phyloP scores from a whole-genome alignment of 2,329 filamentous ascomycete genomes.

The Knoxdaviesia proteae region DNA sequence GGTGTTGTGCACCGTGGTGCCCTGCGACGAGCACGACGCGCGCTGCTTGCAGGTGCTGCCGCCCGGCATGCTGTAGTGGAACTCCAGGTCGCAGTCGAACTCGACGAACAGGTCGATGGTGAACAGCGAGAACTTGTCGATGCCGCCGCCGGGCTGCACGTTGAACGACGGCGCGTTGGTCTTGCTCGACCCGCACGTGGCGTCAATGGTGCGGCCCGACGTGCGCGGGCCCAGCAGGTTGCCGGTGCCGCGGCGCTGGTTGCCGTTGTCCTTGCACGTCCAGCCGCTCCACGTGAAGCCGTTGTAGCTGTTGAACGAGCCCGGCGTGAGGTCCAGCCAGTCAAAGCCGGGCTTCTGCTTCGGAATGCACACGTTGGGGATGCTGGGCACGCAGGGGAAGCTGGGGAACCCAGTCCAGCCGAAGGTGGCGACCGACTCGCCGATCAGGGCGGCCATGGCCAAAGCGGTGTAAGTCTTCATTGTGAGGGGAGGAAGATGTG shows the following conservation, averaged over 20 bases:
- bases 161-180: slow-evolving; percentile 36
- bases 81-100: slow-evolving; percentile 60
- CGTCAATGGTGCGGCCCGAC: slow-evolving; percentile 38
- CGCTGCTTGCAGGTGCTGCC: slow-evolving; percentile 66
- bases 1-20: slow-evolving; percentile 54
- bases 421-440: slow-evolving; percentile 26
- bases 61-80: slow-evolving; percentile 74
- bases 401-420: slow-evolving; percentile 13
- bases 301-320: slow-evolving; percentile 43
- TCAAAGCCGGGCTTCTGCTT: slow-evolving; percentile 50
- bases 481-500: slow-evolving; percentile 6
- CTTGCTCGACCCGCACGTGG: slow-evolving; percentile 24
- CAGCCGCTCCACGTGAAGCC: slow-evolving; percentile 59
- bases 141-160: slow-evolving; percentile 18
- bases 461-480: slow-evolving; percentile 33
- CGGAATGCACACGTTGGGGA: slow-evolving; percentile 56
- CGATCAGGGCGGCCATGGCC: slow-evolving; percentile 28
- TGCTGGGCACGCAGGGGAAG: slow-evolving; percentile 51
- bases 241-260: slow-evolving; percentile 22
- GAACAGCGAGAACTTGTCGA: slow-evolving; percentile 51
- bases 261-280: slow-evolving; percentile 37
- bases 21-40: slow-evolving; percentile 41
- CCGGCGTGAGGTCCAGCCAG: slow-evolving; percentile 43
- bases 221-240: slow-evolving; percentile 30
- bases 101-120: slow-evolving; percentile 53